phyloP scores from a whole-genome alignment of 2,329 filamentous ascomycete species.

The Monosporascus sp. region DNA sequence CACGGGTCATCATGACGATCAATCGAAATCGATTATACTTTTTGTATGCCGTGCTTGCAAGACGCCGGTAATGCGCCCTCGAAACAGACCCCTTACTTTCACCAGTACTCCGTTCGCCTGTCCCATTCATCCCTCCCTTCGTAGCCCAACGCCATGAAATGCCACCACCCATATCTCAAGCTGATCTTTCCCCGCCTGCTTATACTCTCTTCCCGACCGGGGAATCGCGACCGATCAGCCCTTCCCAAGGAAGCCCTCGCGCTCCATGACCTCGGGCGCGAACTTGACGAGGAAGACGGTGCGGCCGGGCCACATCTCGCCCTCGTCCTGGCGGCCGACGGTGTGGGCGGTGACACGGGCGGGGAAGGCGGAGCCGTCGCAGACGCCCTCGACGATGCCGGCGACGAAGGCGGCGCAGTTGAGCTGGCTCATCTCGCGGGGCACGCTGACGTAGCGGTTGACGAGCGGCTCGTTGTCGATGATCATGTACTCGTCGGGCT shows the following conservation, averaged over 20 bases:
- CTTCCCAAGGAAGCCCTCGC: constrained; percentile 76
- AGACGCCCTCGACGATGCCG: constrained; percentile 90
- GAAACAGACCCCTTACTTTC: too few relatives aligned
- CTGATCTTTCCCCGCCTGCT: background rate
- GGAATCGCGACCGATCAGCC: constrained; percentile 19
- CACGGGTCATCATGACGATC: background rate
- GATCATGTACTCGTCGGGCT: constrained; percentile 97
- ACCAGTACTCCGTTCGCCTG: too few relatives aligned
- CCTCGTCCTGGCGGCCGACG: constrained; percentile 49
- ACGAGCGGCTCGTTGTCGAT: constrained; percentile 96
- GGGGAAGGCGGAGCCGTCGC: constrained; percentile 86
- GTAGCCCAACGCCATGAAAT: constrained; percentile 16
- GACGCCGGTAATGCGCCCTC: constrained; percentile 2
- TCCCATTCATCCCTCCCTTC: background rate
- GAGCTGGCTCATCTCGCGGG: constrained; percentile 91
- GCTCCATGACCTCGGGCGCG: constrained; percentile 81
- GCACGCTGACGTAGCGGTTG: constrained; percentile 88
- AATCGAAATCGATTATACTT: background rate
- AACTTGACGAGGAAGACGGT: constrained; percentile 97
- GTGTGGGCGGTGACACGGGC: constrained; percentile 88
- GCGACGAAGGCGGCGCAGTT: constrained; percentile 96
- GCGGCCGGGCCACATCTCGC: constrained; percentile 90
- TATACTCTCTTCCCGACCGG: too few relatives aligned
- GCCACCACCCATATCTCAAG: constrained; percentile 10
- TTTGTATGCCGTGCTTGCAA: background rate